Evolutionary conservation across 441 rosid genomes (phyloP), one percentile per base, ranked within the genome.

Genomic region (Oxalis stricta): DNA sequence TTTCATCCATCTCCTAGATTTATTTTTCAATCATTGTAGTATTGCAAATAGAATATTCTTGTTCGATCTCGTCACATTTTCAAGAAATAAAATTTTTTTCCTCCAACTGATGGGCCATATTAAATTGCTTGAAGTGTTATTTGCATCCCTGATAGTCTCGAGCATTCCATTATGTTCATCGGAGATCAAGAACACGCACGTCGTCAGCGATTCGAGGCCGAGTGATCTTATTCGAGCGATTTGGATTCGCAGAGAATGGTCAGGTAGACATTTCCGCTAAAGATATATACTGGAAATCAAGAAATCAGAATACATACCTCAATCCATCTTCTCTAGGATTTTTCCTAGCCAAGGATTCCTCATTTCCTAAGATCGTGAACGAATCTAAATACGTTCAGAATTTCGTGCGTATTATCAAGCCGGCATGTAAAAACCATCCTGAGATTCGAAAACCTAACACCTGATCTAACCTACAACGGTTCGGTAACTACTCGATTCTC

Each of bases 161-260:
- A 51, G 11, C 63, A 33, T 72, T 47, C 69, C 65, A 21, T 46
- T 36, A 6, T 42, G 64, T 3, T 37, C 50, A 0, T 61, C 61
- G 1, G 78, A 77, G 63, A 77, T 73, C 41, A 73, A 53, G 44
- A 38, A 49, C 59, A 64, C 66, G 0, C 48, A 48, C 29, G 46
- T 77, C 29, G 3, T 53, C 3, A 53, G 52, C 23, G 84, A 73
- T 53, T 58, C 61, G 2, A 58, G 76, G 5, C 34, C 65, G n/a
- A 0, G 34, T 66, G 45, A 77, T 77, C 57, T 18, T 73, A 29
- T 73, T 77, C 35, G 81, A 73, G 33, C 53, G 57, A 26, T 77
- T 73, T 5, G 81, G 84, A 7, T 77, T 68, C 33, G 28, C 62
- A 2, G 40, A 48, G 20, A 41, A 40, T 1, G 81, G 84, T 10